Evolutionary conservation across 2,329 filamentous ascomycete species (phyloP).

Genomic region (Beauveria bassiana): DNA sequence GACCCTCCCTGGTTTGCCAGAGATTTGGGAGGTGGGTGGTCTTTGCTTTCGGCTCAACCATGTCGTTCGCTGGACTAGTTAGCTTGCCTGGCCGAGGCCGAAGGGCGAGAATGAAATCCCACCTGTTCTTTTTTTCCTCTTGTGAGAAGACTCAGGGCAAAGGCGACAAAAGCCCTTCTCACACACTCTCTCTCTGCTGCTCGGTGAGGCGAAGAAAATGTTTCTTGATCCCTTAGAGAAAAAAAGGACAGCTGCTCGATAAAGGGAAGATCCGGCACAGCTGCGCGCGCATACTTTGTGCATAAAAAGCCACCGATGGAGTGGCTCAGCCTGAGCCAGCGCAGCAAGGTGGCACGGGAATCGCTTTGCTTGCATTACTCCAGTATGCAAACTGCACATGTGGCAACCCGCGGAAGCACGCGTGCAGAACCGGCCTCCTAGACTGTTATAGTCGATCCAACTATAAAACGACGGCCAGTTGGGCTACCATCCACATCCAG

Average conservation of each 20-base stretch:
- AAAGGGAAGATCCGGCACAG: conserved; percentile 6
- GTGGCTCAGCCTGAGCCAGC: conserved; percentile 1
- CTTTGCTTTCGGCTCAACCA: not conserved
- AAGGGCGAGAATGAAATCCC: not conserved
- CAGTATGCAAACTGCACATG: conserved; percentile 11
- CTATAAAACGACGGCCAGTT: not conserved
- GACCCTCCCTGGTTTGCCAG: not conserved
- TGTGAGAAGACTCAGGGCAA: not conserved
- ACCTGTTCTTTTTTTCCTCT: not conserved
- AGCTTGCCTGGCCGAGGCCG: not conserved
- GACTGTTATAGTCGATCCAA: not conserved
- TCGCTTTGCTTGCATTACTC: conserved; percentile 8
- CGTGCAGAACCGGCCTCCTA: conserved; percentile 7
- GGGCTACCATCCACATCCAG: not conserved
- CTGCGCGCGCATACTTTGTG: conserved; percentile 2
- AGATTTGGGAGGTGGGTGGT: not conserved
- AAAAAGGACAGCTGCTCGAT: conserved; percentile 8
- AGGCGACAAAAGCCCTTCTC: not conserved
- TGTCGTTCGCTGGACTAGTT: not conserved
- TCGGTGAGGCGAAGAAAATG: not conserved
- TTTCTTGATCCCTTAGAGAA: not conserved
- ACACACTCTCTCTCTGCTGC: not conserved
- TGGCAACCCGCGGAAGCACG: conserved; percentile 11
- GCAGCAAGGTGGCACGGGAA: conserved; percentile 2
- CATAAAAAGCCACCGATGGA: conserved; percentile 9